A percentile compares a stretch with the other conserved stretches of the same genome.
Conservation (phyloP, 768 basidiomycete genomes). For the Mycena capillaripes region DNA sequence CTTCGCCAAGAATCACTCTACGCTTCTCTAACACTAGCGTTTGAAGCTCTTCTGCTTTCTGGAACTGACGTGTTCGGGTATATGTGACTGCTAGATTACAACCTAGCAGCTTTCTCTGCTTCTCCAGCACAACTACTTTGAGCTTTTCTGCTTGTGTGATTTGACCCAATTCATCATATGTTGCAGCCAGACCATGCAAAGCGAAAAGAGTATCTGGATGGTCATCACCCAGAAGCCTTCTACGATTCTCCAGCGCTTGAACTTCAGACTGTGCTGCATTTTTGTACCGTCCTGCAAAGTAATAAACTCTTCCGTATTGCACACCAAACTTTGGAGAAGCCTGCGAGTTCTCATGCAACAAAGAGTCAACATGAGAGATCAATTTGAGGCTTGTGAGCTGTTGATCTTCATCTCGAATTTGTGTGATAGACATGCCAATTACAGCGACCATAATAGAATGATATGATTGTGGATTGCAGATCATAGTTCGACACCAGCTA, state of each 20-base stretch:
- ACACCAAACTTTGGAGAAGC: background rate
- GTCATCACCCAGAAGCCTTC: too few relatives aligned
- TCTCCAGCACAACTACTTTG: background rate
- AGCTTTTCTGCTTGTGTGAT: background rate
- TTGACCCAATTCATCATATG: background rate
- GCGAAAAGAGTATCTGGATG: constrained; percentile 1
- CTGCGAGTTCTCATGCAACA: background rate
- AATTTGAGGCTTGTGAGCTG: background rate
- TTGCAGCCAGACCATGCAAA: background rate
- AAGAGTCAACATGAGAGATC: background rate
- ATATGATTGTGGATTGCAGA: background rate
- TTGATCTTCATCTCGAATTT: background rate
- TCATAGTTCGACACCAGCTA: background rate
- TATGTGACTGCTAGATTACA: background rate
- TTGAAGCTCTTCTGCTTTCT: background rate
- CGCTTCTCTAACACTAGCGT: background rate
- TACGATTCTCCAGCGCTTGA: background rate
- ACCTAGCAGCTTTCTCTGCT: background rate
- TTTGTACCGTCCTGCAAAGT: background rate
- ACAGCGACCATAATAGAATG: background rate
- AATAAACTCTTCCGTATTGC: background rate
- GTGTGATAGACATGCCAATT: background rate
- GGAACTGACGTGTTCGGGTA: background rate
- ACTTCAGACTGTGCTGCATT: background rate
- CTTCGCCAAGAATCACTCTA: background rate